A percentile compares a stretch with the other conserved stretches of the same genome.
Conservation (phyloP, 345 rosid species). For the Eucalyptus melliodora region DNA sequence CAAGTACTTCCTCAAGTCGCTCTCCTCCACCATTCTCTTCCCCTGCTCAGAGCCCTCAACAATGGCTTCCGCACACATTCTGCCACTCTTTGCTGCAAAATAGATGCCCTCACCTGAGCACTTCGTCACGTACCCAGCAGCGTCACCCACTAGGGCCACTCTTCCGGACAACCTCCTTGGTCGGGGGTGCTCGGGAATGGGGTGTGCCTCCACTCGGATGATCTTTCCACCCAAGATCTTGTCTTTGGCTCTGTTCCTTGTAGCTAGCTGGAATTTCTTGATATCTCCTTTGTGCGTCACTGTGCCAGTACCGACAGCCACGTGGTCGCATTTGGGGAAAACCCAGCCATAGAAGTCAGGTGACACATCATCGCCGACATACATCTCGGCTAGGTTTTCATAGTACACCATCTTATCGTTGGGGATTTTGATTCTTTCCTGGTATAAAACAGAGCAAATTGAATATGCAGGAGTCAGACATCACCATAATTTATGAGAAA, state of each 20-base stretch:
- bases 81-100: slow-evolving; percentile 91
- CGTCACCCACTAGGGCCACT: slow-evolving; percentile 80
- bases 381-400: slow-evolving; percentile 87
- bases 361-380: slow-evolving; percentile 90
- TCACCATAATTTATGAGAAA: neutral
- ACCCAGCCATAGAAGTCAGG: slow-evolving; percentile 98
- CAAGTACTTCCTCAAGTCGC: slow-evolving; percentile 81
- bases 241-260: slow-evolving; percentile 80
- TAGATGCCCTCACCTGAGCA: slow-evolving; percentile 93
- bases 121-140: slow-evolving; percentile 89
- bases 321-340: slow-evolving; percentile 95
- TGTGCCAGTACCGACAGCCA: slow-evolving; percentile 91
- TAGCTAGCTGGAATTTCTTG: slow-evolving; percentile 83
- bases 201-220: slow-evolving; percentile 88
- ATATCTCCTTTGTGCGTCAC: slow-evolving; percentile 92
- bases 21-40: slow-evolving; percentile 78
- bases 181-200: slow-evolving; percentile 83
- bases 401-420: slow-evolving; percentile 86
- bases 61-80: slow-evolving; percentile 92
- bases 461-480: neutral
- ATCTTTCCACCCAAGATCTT: slow-evolving; percentile 87
- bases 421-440: slow-evolving; percentile 83
- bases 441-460: neutral
- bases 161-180: slow-evolving; percentile 58
- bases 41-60: slow-evolving; percentile 76